phyloP scores from a whole-genome alignment of 2,329 filamentous ascomycete species.

The Neofusicoccum umdonicola region DNA sequence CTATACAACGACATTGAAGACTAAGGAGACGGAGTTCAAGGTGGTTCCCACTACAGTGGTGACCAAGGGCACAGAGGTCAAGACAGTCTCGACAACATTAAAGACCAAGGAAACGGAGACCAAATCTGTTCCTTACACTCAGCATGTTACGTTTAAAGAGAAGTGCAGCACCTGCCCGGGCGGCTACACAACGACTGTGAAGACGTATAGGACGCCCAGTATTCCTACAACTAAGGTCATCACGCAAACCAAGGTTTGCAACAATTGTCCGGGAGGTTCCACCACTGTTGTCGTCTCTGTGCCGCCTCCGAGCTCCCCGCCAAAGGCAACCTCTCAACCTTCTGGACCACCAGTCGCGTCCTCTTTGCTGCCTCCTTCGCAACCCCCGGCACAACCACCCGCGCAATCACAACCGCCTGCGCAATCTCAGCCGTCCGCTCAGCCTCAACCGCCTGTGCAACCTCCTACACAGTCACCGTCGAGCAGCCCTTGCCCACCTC shows the following conservation, averaged over 20 bases:
- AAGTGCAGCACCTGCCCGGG: not conserved
- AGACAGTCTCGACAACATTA: not conserved
- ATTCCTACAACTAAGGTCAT: not conserved
- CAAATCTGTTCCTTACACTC: not conserved
- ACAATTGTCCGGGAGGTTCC: not conserved
- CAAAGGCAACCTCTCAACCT: too few species aligned
- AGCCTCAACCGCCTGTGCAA: not conserved
- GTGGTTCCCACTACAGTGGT: not conserved
- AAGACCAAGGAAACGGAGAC: not conserved
- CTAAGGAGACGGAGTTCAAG: too few species aligned
- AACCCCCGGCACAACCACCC: not conserved
- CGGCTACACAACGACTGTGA: not conserved
- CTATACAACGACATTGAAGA: not conserved
- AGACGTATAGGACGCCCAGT: not conserved
- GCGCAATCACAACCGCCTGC: not conserved
- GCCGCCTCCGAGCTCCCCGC: not conserved
- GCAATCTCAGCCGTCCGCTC: not conserved
- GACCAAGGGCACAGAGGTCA: too few species aligned
- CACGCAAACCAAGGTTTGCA: not conserved
- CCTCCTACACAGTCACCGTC: not conserved
- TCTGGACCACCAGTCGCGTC: too few species aligned
- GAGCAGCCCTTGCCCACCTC: not conserved
- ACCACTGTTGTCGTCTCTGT: not conserved
- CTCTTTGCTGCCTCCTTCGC: not conserved
- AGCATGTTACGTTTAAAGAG: not conserved